Base-by-base conservation (phyloP, 345 rosid species). In the Eucalyptus rudis region DNA sequence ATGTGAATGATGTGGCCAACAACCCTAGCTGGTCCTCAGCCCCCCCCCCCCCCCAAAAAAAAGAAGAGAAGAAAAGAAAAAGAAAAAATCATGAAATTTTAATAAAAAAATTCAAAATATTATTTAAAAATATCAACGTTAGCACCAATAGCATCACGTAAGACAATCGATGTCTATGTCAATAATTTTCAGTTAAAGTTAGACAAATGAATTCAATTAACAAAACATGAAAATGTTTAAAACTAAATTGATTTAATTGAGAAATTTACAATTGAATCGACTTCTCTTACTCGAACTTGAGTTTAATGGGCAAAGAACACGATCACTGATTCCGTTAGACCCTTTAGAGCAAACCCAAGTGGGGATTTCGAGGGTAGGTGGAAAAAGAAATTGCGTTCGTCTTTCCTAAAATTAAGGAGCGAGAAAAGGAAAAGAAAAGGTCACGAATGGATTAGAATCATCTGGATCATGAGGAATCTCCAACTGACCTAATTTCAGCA, bases 41-140 rank as follows among this genome's bases (percentile, higher is more conserved):
- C 9, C 54, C 1, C 0, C 0, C 1, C 17, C 4, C 56, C 9
- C 54, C 1, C 0, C 0, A 17, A 50, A 51, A 52, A 52, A 17
- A 52, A 19, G 25, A 20, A 52, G 2, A 20, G 25, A 52, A 7
- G 2, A 52, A 52, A 52, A 19, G 0, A 52, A 52, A 52, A 52
- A 19, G 9, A 52, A 52, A 52, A 52, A 52, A 52, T 0, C 25
- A 52, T 7, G 58, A 52, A 52, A 52, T 20, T 3, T 52, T 52
- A 20, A 20, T 19, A 3, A 52, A 19, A 50, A 51, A 52, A 52
- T 3, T 52, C 9, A 52, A 52, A 52, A 19, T 52, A 19, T 52
- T 7, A 52, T 19, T 52, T 52, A 7, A 19, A 52, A 52, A 19
- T 52, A 0, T 7, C 1, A 52, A 20, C 0, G 0, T 52, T 8